Evolutionary conservation across 1,139 yeast genomes (phyloP).

Genomic region (Ashbya aceris): DNA sequence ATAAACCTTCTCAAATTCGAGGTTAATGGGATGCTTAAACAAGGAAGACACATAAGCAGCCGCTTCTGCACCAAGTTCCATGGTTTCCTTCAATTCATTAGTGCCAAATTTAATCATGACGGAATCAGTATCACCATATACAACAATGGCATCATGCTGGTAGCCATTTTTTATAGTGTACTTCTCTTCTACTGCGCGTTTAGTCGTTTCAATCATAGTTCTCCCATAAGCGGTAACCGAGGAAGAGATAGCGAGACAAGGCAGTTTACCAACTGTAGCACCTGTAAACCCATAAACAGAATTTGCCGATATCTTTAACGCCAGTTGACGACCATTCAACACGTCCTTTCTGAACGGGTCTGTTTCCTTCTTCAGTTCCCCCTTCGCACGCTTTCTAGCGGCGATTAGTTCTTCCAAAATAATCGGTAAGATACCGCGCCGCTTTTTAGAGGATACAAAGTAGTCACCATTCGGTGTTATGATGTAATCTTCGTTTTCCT

Average conservation of each 20-base stretch:
- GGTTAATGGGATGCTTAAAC: slow-evolving; percentile 78
- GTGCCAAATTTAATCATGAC: slow-evolving; percentile 98
- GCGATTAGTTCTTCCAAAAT: slow-evolving; percentile 78
- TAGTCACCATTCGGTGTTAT: slow-evolving; percentile 87
- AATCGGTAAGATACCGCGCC: slow-evolving; percentile 86
- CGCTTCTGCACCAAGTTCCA: slow-evolving; percentile 90
- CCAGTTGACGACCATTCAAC: slow-evolving; percentile 93
- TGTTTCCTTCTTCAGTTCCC: slow-evolving; percentile 80
- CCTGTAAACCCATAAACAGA: slow-evolving; percentile 99
- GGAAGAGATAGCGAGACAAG: slow-evolving; percentile 93
- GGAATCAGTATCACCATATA: slow-evolving; percentile 98
- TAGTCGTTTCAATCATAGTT: slow-evolving; percentile 90
- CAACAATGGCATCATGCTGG: slow-evolving; percentile 75
- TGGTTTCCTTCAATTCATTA: slow-evolving; percentile 70
- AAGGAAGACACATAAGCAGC: slow-evolving; percentile 75
- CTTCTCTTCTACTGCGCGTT: slow-evolving; percentile 69
- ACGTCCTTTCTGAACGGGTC: slow-evolving; percentile 94
- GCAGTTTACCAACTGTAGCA: slow-evolving; percentile 94
- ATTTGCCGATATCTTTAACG: slow-evolving; percentile 92
- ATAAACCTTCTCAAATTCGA: slow-evolving; percentile 95
- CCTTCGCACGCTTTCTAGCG: slow-evolving; percentile 90
- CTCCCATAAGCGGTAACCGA: slow-evolving; percentile 95
- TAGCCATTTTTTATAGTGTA: slow-evolving; percentile 77
- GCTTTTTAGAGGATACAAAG: slow-evolving; percentile 62
- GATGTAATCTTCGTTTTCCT: slow-evolving; percentile 70